A percentile compares a stretch with the other conserved stretches of the same genome.
phyloP scores from a whole-genome alignment of 139 green algal species.

The Coccomyxa sp. region DNA sequence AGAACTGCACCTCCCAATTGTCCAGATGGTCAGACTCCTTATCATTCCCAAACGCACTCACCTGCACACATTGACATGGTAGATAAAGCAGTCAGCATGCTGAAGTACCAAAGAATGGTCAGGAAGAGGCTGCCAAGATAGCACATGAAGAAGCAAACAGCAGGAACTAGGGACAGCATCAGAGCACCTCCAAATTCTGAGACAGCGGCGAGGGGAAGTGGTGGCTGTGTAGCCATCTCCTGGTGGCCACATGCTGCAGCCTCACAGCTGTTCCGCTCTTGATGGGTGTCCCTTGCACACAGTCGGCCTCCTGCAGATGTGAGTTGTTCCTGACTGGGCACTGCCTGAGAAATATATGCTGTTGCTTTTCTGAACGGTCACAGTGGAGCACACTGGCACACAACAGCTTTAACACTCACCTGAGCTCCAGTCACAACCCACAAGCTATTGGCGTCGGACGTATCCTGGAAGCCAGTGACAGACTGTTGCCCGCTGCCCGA shows the following conservation, averaged over 20 bases:
- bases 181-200: slow-evolving; percentile 74
- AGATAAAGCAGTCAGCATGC: background rate
- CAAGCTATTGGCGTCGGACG: slow-evolving; percentile 69
- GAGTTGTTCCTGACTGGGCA: slow-evolving; percentile 1
- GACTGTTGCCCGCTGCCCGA: slow-evolving; percentile 84
- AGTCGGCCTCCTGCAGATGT: slow-evolving; percentile 46
- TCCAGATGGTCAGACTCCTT: slow-evolving; percentile 64
- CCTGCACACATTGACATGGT: slow-evolving; percentile 34
- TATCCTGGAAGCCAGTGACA: slow-evolving; percentile 67
- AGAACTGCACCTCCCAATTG: slow-evolving; percentile 58
- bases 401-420: background rate
- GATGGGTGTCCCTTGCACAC: slow-evolving; percentile 56
- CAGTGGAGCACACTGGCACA: background rate
- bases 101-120: background rate
- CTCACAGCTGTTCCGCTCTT: slow-evolving; percentile 51
- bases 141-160: background rate
- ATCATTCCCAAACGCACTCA: slow-evolving; percentile 75
- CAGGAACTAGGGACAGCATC: background rate
- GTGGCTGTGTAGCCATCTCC: slow-evolving; percentile 93
- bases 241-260: slow-evolving; percentile 74
- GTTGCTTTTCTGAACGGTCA: background rate
- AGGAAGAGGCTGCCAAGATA: background rate
- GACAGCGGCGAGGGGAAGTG: slow-evolving; percentile 78
- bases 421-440: slow-evolving; percentile 49
- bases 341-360: background rate